Base-by-base conservation (phyloP, 352 stramenopile species). In the Globisporangium ultimum region DNA sequence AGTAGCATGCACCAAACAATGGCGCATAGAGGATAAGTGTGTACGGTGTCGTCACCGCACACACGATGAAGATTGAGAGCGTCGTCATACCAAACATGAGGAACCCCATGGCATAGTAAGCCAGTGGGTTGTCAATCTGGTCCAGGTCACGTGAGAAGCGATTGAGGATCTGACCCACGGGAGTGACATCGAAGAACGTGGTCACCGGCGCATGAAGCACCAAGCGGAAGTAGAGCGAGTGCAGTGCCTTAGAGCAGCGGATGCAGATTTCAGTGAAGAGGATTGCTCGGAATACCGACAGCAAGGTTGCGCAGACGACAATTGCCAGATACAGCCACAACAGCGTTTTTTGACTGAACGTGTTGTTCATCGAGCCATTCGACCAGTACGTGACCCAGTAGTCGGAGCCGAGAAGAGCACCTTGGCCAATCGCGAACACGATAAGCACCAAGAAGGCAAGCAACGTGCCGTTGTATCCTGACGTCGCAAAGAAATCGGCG, bases 1-100 rank as follows among this genome's bases (percentile, higher is more conserved):
- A 54, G 52, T 61, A 60, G 34, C 42, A 59, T n/a, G 38, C 59
- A 38, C 36, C 20, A 6, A 46, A 34, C 51, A 65, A 21, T 32
- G 86, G 87, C 6, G 76, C 63, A 15, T 79, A 61, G 36, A 79
- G 20, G 40, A 70, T 55, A 0, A 69, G 24, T 12, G 72, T 66
- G 14, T 34, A 34, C 4, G 59, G 64, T 11, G 53, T 70, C 5
- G 59, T 55, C 18, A 62, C 60, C 21, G 59, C 65, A 55, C 64
- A 71, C 18, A 71, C 64, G 20, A 71, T 41, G 18, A 66, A 54
- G n/a, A 67, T 54, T 7, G 64, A 61, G 32, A 68, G 21, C 10
- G 55, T 53, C 17, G 57, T 41, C 53, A 65, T 47, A 13, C 11
- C 20, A 50, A 65, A 71, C 21, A 61, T 57, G 15, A 71, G 60